Evolutionary conservation across 352 stramenopile species (phyloP).

Genomic region (Blastocystis sp.): DNA sequence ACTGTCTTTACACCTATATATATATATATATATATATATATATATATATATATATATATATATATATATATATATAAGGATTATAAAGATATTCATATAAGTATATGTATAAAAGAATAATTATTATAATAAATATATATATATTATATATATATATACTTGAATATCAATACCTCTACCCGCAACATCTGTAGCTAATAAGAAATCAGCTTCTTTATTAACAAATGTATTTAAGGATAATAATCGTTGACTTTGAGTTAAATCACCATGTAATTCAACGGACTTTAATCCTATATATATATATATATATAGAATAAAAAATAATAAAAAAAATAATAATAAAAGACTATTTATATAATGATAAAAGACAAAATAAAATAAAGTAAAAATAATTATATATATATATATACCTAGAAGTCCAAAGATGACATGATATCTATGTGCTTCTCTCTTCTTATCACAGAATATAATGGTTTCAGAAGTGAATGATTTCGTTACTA

Average conservation of each 20-base stretch:
- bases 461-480: constrained; percentile 87
- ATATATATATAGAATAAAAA: no score
- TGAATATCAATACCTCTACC: constrained; percentile 86
- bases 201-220: constrained; percentile 71
- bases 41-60: constrained; percentile 73
- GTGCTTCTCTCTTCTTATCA: constrained; percentile 81
- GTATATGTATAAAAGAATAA: constrained; percentile 14
- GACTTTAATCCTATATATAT: constrained; percentile 87
- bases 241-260: constrained; percentile 80
- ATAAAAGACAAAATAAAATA: constrained; percentile 4
- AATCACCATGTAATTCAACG: constrained; percentile 87
- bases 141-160: constrained; percentile 1
- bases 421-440: constrained; percentile 86
- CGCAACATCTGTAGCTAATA: constrained; percentile 93
- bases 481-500: constrained; percentile 77
- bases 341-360: no score
- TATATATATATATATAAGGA: constrained; percentile 43
- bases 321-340: constrained; percentile 53
- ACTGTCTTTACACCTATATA: constrained; percentile 73
- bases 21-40: constrained; percentile 1
- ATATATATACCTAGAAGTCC: constrained; percentile 44
- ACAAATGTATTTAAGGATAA: constrained; percentile 82
- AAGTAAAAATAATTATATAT: not conserved
- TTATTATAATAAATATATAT: constrained; percentile 5
- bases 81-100: constrained; percentile 50